Conservation (phyloP, 441 rosid species). For the Isatis lusitanica region DNA sequence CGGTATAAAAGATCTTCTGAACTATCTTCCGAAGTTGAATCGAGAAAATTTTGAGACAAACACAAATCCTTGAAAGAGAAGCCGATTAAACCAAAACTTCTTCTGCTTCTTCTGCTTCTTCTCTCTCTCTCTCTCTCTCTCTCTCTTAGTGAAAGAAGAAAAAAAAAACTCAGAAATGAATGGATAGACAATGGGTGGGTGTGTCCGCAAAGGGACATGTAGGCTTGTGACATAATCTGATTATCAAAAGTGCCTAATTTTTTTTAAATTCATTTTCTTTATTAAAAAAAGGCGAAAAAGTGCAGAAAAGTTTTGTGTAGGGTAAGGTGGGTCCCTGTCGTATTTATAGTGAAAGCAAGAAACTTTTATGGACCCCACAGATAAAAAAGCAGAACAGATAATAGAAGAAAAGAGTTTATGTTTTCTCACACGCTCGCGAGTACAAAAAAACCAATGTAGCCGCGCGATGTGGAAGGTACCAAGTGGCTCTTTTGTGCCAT, state of each 20-base stretch:
- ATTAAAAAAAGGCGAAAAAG: constrained; percentile 7
- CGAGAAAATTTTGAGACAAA: neutral
- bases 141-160: neutral
- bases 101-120: neutral
- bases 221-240: constrained; percentile 53
- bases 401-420: neutral
- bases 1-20: constrained; percentile 6
- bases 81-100: constrained; percentile 3
- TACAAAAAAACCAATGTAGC: neutral
- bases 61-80: constrained; percentile 16
- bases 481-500: constrained; percentile 19
- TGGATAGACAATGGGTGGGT: constrained; percentile 56
- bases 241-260: constrained; percentile 53
- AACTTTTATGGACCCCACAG: constrained; percentile 25
- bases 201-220: constrained; percentile 43
- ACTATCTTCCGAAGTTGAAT: constrained; percentile 18
- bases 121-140: constrained; percentile 11
- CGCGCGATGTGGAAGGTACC: constrained; percentile 7
- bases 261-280: neutral
- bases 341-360: constrained; percentile 34
- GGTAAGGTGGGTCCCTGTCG: constrained; percentile 36
- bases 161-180: constrained; percentile 15
- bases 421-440: constrained; percentile 6
- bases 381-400: neutral
- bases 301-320: constrained; percentile 9